Evolutionary conservation across 163 green algal genomes (phyloP).

Genomic region (Coccomyxa subellipsoidea): DNA sequence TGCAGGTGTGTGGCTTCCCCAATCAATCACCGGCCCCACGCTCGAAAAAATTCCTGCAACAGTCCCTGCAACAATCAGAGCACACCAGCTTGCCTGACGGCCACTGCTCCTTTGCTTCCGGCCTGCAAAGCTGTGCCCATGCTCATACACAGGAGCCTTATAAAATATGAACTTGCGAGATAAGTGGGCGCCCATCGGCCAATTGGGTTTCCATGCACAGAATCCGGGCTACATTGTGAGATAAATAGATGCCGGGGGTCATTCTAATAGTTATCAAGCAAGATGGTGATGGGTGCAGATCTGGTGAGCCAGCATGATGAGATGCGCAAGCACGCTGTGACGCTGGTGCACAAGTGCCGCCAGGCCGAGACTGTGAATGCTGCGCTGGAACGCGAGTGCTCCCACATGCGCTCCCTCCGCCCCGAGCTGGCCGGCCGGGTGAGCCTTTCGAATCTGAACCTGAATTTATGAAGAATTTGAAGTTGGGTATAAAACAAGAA

Average conservation of each 20-base stretch:
- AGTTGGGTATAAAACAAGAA: too few species aligned
- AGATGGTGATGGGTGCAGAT: not conserved
- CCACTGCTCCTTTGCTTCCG: too few species aligned
- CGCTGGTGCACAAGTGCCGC: conserved; percentile 16
- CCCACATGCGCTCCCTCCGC: not conserved
- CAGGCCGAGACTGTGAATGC: conserved; percentile 8
- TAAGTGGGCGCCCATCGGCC: too few species aligned
- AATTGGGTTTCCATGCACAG: too few species aligned
- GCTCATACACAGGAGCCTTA: too few species aligned
- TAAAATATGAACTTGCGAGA: too few species aligned
- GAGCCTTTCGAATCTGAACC: too few species aligned
- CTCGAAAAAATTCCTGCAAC: not conserved
- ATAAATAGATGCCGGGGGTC: not conserved
- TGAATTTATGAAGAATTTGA: too few species aligned
- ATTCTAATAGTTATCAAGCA: not conserved
- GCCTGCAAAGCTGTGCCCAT: too few species aligned
- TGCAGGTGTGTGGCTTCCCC: not conserved
- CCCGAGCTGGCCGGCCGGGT: not conserved
- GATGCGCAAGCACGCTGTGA: not conserved
- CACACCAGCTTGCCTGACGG: too few species aligned
- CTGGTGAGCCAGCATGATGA: conserved; percentile 9
- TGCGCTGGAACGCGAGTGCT: not conserved
- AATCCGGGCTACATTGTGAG: too few species aligned
- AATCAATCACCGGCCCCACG: not conserved
- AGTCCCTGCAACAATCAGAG: not conserved